These are phyloP conservation scores for Coemansia erecta DNA, from an alignment of 192 early-diverging fungal species.

Conservation along the genomic window DNA sequence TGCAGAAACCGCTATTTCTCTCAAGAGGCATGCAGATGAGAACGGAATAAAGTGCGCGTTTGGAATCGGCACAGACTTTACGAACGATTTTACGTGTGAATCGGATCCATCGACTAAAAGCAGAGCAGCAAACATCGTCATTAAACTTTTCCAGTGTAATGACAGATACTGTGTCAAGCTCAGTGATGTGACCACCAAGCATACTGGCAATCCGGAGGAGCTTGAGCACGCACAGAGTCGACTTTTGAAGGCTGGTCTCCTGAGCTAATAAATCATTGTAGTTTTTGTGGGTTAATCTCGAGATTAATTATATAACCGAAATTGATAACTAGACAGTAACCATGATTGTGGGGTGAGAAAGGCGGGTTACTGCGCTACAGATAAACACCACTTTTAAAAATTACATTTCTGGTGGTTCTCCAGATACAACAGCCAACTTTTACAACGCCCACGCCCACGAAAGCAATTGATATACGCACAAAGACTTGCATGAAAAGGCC, in stretches of 20 bases:
- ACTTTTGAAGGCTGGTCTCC: slow-evolving; percentile 19
- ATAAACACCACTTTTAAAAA: neutral
- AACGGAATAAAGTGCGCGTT: slow-evolving; percentile 58
- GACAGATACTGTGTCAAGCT: slow-evolving; percentile 65
- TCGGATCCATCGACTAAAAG: slow-evolving; percentile 30
- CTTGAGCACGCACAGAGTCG: slow-evolving; percentile 52
- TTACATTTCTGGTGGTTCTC: neutral
- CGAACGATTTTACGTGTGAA: slow-evolving; percentile 61
- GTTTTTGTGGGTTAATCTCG: too few relatives aligned
- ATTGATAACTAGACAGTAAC: neutral
- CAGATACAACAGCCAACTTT: neutral
- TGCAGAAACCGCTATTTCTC: slow-evolving; percentile 49
- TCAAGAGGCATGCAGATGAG: slow-evolving; percentile 51
- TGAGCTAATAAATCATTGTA: neutral
- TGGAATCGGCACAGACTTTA: slow-evolving; percentile 75
- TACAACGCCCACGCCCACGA: neutral
- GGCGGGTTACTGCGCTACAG: too few relatives aligned
- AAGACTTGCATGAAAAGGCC: neutral
- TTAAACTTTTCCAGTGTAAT: slow-evolving; percentile 64
- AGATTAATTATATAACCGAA: neutral
- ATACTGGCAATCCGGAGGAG: slow-evolving; percentile 56
- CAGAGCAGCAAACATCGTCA: slow-evolving; percentile 69
- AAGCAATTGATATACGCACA: too few relatives aligned
- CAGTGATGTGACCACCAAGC: slow-evolving; percentile 65
- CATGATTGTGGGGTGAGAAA: neutral